Evolutionary conservation across 768 basidiomycete species (phyloP).

Genomic region (Lactarius tabidus): DNA sequence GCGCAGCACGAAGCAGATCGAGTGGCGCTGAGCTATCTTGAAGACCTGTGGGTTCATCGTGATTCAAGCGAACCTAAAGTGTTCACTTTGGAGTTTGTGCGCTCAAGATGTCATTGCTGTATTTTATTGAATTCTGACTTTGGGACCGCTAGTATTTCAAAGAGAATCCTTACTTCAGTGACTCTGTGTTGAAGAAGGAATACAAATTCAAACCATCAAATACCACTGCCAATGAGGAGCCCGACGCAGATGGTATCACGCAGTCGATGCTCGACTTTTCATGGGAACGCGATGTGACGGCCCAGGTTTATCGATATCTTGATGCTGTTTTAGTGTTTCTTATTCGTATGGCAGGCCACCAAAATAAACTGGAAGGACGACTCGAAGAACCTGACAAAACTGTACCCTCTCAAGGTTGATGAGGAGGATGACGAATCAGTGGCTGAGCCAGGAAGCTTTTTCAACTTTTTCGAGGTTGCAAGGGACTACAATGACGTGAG

Average conservation of each 20-base stretch:
- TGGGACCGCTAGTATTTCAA: slow-evolving; percentile 61
- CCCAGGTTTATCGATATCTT: slow-evolving; percentile 43
- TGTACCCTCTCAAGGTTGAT: slow-evolving; percentile 63
- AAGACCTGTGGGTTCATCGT: slow-evolving; percentile 80
- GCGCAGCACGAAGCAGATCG: slow-evolving; percentile 73
- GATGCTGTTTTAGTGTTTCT: slow-evolving; percentile 1
- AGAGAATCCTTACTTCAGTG: slow-evolving; percentile 78
- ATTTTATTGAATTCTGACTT: slow-evolving; percentile 8
- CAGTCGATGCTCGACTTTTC: slow-evolving; percentile 75
- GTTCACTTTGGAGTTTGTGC: slow-evolving; percentile 85
- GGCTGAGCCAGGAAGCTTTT: slow-evolving; percentile 76
- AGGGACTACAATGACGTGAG: slow-evolving; percentile 67
- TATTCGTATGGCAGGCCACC: slow-evolving; percentile 41
- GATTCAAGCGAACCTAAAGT: slow-evolving; percentile 71
- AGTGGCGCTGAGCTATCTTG: slow-evolving; percentile 75
- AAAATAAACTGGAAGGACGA: slow-evolving; percentile 82
- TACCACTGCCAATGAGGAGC: slow-evolving; percentile 48
- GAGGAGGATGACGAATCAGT: slow-evolving; percentile 61
- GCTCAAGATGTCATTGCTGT: slow-evolving; percentile 34
- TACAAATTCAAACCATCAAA: slow-evolving; percentile 65
- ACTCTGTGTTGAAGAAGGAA: slow-evolving; percentile 75
- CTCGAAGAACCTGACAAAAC: slow-evolving; percentile 69
- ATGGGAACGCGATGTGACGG: slow-evolving; percentile 70
- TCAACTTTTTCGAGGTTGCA: slow-evolving; percentile 77
- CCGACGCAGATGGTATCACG: slow-evolving; percentile 73